Conservation (phyloP, 179 eudicot species). For the Gypsophila paniculata region DNA sequence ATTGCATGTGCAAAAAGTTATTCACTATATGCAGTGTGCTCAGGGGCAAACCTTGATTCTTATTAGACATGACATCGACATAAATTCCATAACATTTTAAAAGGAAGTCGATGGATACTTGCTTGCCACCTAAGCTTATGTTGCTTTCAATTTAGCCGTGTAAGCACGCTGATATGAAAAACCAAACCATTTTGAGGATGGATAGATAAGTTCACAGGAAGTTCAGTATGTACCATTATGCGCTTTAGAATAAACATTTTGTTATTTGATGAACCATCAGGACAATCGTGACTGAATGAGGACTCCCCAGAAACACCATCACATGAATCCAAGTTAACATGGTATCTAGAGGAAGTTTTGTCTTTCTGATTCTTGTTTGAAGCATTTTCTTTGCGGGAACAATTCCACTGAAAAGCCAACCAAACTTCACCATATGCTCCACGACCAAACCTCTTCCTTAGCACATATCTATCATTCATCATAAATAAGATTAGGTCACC, state of each 20-base stretch:
- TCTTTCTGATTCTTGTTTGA: constrained; percentile 33
- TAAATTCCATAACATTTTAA: too few relatives aligned
- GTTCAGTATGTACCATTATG: constrained; percentile 64
- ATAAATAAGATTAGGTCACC: not conserved
- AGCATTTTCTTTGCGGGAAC: constrained; percentile 44
- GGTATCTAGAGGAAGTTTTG: constrained; percentile 30
- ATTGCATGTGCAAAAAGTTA: not conserved
- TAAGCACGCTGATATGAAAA: not conserved
- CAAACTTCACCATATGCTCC: constrained; percentile 99
- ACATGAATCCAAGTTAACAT: constrained; percentile 29
- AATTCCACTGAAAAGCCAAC: constrained; percentile 95
- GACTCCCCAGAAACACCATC: constrained; percentile 31
- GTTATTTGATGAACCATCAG: constrained; percentile 33
- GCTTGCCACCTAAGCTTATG: too few relatives aligned
- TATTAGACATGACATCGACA: not conserved
- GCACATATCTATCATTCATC: constrained; percentile 56
- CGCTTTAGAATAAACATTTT: constrained; percentile 83
- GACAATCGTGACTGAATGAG: constrained; percentile 38
- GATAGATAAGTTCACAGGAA: not conserved
- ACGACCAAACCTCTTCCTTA: constrained; percentile 78
- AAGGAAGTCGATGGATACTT: too few relatives aligned
- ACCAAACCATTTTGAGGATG: not conserved
- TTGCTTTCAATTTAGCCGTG: too few relatives aligned
- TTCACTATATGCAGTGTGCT: constrained; percentile 8
- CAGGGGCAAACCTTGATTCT: not conserved